These are phyloP conservation scores for Halophytophthora batemanensis DNA, from an alignment of 352 stramenopile species.

Conservation along the genomic window DNA sequence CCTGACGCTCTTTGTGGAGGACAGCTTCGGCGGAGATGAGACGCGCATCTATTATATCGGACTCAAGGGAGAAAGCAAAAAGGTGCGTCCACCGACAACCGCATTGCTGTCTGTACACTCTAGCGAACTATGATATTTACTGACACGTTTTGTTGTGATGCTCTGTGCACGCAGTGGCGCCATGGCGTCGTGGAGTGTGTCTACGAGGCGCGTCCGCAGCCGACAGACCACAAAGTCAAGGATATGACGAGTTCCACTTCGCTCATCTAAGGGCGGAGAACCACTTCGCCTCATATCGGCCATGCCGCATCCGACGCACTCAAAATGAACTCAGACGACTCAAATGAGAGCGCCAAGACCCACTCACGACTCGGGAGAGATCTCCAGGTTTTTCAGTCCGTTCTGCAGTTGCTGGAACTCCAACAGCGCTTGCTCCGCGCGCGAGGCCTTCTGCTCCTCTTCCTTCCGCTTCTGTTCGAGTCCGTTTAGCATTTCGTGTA, in stretches of 20 bases:
- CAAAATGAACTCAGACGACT: background rate
- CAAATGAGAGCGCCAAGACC: conserved; percentile 2
- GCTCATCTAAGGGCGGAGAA: conserved; percentile 33
- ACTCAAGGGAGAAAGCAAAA: conserved; percentile 84
- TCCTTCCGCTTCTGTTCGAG: conserved; percentile 58
- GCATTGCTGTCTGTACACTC: background rate
- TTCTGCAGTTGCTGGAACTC: conserved; percentile 54
- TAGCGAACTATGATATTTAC: conserved; percentile 7
- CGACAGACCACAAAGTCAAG: conserved; percentile 75
- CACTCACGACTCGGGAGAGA: conserved; percentile 21
- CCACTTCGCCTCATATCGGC: background rate
- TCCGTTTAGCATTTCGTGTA: conserved; percentile 54
- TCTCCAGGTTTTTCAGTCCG: conserved; percentile 23
- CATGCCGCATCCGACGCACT: background rate
- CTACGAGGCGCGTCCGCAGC: conserved; percentile 76
- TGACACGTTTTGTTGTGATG: conserved; percentile 4
- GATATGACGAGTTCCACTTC: conserved; percentile 42
- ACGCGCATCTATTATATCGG: conserved; percentile 86
- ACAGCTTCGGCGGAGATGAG: conserved; percentile 70
- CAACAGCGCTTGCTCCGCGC: conserved; percentile 43
- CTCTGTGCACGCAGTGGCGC: conserved; percentile 53
- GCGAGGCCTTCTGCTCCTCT: conserved; percentile 58
- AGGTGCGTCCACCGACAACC: conserved; percentile 58
- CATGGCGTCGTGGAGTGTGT: conserved; percentile 84
- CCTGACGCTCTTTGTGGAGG: conserved; percentile 76